Evolutionary conservation across 768 basidiomycete genomes (phyloP).

Genomic region (Tylopilus subfusipes): DNA sequence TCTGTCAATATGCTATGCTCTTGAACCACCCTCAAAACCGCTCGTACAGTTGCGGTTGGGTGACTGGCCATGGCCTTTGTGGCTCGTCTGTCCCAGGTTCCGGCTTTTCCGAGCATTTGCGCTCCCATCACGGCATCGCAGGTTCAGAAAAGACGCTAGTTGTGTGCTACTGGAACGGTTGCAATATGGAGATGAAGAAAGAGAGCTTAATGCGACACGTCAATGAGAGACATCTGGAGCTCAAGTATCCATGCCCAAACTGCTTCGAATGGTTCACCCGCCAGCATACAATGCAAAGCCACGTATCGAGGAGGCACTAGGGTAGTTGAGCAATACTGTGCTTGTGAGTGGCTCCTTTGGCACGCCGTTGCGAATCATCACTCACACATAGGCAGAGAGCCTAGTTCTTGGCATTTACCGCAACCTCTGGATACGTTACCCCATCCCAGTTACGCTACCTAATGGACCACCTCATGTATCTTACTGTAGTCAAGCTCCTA

Average conservation of each 20-base stretch:
- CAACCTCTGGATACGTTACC: background rate
- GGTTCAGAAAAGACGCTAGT: slow-evolving; percentile 12
- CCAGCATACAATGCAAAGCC: slow-evolving; percentile 17
- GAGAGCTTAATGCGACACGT: slow-evolving; percentile 29
- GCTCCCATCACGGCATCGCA: slow-evolving; percentile 16
- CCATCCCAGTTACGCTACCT: background rate
- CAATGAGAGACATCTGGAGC: slow-evolving; percentile 23
- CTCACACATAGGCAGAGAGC: background rate
- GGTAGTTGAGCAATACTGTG: background rate
- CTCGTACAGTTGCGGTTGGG: slow-evolving; percentile 20
- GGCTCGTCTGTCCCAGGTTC: background rate
- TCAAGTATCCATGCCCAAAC: slow-evolving; percentile 11
- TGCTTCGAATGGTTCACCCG: slow-evolving; percentile 28
- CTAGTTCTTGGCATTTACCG: background rate
- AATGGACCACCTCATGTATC: slow-evolving; percentile 11
- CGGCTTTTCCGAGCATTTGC: slow-evolving; percentile 22
- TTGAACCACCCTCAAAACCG: slow-evolving; percentile 1
- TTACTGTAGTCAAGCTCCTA: background rate
- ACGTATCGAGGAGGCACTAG: slow-evolving; percentile 11
- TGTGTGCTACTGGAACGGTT: slow-evolving; percentile 20
- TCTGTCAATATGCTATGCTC: background rate
- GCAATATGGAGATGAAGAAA: slow-evolving; percentile 20
- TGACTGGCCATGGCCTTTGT: background rate
- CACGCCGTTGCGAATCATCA: background rate
- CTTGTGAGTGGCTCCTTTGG: background rate